A percentile compares a stretch with the other conserved stretches of the same genome.
These are phyloP conservation scores for Trypanosoma boissoni DNA, from an alignment of 208 protist species.

Conservation along the genomic window DNA sequence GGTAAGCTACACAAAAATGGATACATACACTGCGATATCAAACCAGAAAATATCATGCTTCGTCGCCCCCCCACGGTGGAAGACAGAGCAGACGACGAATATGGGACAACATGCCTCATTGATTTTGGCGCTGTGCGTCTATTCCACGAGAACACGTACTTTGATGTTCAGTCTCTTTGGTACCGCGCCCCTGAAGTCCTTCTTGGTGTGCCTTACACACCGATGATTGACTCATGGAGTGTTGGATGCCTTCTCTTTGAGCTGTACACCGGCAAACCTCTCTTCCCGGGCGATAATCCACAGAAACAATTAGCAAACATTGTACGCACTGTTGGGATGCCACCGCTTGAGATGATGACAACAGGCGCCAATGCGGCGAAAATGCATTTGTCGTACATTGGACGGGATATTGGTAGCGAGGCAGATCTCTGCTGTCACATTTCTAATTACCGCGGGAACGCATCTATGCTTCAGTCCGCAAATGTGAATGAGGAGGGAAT, in stretches of 20 bases:
- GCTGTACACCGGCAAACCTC: slow-evolving; percentile 87
- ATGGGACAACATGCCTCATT: slow-evolving; percentile 79
- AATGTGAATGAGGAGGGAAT: slow-evolving; percentile 30
- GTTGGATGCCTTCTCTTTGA: slow-evolving; percentile 92
- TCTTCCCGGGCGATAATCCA: slow-evolving; percentile 92
- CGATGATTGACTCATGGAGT: slow-evolving; percentile 92
- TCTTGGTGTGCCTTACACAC: slow-evolving; percentile 86
- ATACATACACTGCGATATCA: slow-evolving; percentile 97
- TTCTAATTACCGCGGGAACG: slow-evolving; percentile 12
- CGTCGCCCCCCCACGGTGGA: slow-evolving; percentile 10
- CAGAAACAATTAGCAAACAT: slow-evolving; percentile 90
- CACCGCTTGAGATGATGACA: slow-evolving; percentile 66
- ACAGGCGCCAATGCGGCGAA: slow-evolving; percentile 35
- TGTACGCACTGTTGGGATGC: slow-evolving; percentile 86
- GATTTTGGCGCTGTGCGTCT: slow-evolving; percentile 97
- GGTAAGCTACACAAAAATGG: slow-evolving; percentile 57
- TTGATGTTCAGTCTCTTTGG: slow-evolving; percentile 95
- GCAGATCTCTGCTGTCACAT: slow-evolving; percentile 13
- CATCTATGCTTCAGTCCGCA: background rate
- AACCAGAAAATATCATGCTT: slow-evolving; percentile 95
- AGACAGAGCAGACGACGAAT: slow-evolving; percentile 14
- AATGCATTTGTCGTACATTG: slow-evolving; percentile 33
- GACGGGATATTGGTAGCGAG: slow-evolving; percentile 7
- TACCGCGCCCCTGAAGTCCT: slow-evolving; percentile 93
- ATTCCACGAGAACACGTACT: slow-evolving; percentile 94